These are phyloP conservation scores for Pueraria montana DNA, from an alignment of 306 rosid species.

Conservation along the genomic window DNA sequence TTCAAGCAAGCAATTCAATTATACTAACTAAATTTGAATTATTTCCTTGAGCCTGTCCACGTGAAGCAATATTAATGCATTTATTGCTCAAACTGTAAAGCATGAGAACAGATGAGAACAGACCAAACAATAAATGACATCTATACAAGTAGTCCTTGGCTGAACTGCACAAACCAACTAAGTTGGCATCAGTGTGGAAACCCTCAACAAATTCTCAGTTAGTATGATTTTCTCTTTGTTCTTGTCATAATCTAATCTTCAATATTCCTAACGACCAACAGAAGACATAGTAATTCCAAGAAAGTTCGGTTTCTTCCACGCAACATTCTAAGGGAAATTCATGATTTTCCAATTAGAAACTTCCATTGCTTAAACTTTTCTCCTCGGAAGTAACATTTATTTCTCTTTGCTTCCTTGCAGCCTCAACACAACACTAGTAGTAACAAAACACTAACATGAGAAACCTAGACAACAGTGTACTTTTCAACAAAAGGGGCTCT, in stretches of 20 bases:
- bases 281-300: slow-evolving; percentile 42
- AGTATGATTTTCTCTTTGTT: neutral
- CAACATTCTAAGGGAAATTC: neutral
- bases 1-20: neutral
- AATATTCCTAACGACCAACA: slow-evolving; percentile 4
- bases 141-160: slow-evolving; percentile 16
- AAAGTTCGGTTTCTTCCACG: slow-evolving; percentile 37
- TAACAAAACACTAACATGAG: neutral
- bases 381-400: slow-evolving; percentile 21
- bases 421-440: slow-evolving; percentile 6
- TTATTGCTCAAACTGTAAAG: slow-evolving; percentile 19
- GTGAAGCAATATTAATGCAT: neutral
- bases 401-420: slow-evolving; percentile 11
- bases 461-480: slow-evolving; percentile 1
- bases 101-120: neutral
- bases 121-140: slow-evolving; percentile 23
- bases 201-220: neutral
- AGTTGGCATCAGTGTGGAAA: slow-evolving; percentile 11
- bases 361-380: neutral
- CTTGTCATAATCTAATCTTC: slow-evolving; percentile 22
- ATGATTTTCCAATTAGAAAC: slow-evolving; percentile 13
- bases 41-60: neutral
- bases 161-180: slow-evolving; percentile 23
- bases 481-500: neutral
- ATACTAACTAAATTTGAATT: neutral